Evolutionary conservation across 345 rosid genomes (phyloP), one percentile per base, ranked within the genome.

Genomic region (Anacardium occidentale): DNA sequence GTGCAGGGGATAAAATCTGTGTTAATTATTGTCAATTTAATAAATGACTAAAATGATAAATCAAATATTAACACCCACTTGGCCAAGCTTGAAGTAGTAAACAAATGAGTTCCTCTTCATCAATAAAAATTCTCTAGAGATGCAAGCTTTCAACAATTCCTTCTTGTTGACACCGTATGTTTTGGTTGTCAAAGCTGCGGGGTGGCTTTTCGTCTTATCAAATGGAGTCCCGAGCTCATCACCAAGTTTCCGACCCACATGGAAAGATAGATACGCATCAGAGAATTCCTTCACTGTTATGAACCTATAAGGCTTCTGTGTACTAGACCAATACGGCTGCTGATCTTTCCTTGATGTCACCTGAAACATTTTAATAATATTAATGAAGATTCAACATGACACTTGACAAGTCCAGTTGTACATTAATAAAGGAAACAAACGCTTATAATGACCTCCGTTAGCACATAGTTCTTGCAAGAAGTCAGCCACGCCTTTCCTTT

Each of bases 401-500:
- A 3, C 40, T 34, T n/a, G n/a, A n/a, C n/a, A n/a, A n/a, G n/a
- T n/a, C n/a, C n/a, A n/a, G n/a, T n/a, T n/a, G n/a, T n/a, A n/a
- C n/a, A n/a, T n/a, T n/a, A n/a, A n/a, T n/a, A n/a, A n/a, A n/a
- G n/a, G n/a, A 3, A 6, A n/a, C n/a, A n/a, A n/a, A n/a, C n/a
- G 4, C 18, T 21, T 2, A 48, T 5, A 25, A 24, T 25, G 42
- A n/a, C 48, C 20, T 22, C 18, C 9, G 14, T 25, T 48, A 25
- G 50, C 2, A 34, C 95, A 66, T 71, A 89, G 95, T 77, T 91
- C 97, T 64, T 91, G 97, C 64, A 91, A 76, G 81, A 88, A 91
- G 76, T 91, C 97, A 52, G 97, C 95, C 34, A 76, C 82, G 7
- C 89, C 93, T 87, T 91, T 91, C 76, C 97, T 84, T 57, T 81